Evolutionary conservation across 1,284 basidiomycete species (phyloP), one percentile per base, ranked within the genome.

Genomic region (Volvariella volvacea): DNA sequence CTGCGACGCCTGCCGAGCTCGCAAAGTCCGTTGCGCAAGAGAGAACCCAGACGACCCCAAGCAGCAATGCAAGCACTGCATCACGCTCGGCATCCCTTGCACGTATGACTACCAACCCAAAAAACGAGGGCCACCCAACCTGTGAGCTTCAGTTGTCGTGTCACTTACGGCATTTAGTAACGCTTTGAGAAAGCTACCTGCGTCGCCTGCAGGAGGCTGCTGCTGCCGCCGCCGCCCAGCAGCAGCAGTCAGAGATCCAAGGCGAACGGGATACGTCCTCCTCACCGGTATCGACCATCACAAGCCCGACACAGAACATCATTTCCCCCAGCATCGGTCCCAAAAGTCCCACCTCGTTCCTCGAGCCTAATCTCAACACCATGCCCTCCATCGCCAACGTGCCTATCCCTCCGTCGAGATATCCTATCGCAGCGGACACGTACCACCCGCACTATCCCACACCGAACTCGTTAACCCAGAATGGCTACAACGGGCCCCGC

Each of bases 71-170:
- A 88, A 87, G 55, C 88, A 91, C 58, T 92, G 88, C 61, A 72
- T 83, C 52, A 78, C 87, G 1, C 78, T 92, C 36, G 83, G 80
- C 28, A 86, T 92, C 45, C 76, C 83, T 10, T 92, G 89, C 61
- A 92, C 88, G 0, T 93, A 92, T 55, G 86, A 92, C 55, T 92
- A 92, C 61, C 87, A 88, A 62, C 90, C 90, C 14, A 92, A 91
- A 72, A 92, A 92, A 64, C 73, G 90, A 46, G 90, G 90, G 0
- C 90, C 90, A 3, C 90, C 89, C 1, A 92, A 92, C 62, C 70
- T 92, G 87, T 92, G 60, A 65, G 80, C 70, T 48, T 51, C 45
- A 51, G 34, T 16, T 39, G 31, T 30, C 33, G 39, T 36, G 20
- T 47, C 42, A 34, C 32, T 44, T 22, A 34, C 21, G 20, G 34